A percentile compares a stretch with the other conserved stretches of the same genome.
Evolutionary conservation across 495 filamentous ascomycete species (phyloP).

Genomic region (Tuber calosporum): DNA sequence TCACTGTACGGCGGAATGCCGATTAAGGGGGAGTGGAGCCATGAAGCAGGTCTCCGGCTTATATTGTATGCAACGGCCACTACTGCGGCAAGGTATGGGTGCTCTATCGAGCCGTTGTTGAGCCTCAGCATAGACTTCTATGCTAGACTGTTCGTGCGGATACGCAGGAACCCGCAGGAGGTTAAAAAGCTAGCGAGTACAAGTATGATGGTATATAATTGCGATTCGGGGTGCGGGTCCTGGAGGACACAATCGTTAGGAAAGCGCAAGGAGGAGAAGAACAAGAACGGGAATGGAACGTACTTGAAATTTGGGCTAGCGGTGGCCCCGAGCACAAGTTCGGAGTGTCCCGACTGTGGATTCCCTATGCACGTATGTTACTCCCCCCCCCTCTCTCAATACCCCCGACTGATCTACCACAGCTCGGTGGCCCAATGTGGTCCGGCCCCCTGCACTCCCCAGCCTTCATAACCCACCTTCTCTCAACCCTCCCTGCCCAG

Average conservation of each 20-base stretch:
- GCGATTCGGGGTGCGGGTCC: constrained; percentile 79
- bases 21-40: constrained; percentile 70
- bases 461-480: constrained; percentile 67
- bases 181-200: constrained; percentile 86
- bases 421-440: constrained; percentile 83
- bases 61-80: constrained; percentile 73
- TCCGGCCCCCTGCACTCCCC: constrained; percentile 79
- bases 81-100: constrained; percentile 75
- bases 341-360: constrained; percentile 71
- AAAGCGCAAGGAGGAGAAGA: constrained; percentile 54
- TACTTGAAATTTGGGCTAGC: constrained; percentile 70
- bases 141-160: constrained; percentile 76
- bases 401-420: background rate
- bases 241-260: constrained; percentile 73
- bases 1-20: constrained; percentile 85
- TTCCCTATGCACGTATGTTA: constrained; percentile 60
- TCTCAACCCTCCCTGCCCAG: constrained; percentile 58
- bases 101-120: constrained; percentile 82
- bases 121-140: constrained; percentile 96
- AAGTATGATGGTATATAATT: constrained; percentile 88
- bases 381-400: background rate
- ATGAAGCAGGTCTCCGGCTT: constrained; percentile 82
- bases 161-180: constrained; percentile 66
- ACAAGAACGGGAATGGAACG: constrained; percentile 59
- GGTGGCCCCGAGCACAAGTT: constrained; percentile 56